Conservation (phyloP, 75 land plant genomes). For the Cunninghamia lanceolata region DNA sequence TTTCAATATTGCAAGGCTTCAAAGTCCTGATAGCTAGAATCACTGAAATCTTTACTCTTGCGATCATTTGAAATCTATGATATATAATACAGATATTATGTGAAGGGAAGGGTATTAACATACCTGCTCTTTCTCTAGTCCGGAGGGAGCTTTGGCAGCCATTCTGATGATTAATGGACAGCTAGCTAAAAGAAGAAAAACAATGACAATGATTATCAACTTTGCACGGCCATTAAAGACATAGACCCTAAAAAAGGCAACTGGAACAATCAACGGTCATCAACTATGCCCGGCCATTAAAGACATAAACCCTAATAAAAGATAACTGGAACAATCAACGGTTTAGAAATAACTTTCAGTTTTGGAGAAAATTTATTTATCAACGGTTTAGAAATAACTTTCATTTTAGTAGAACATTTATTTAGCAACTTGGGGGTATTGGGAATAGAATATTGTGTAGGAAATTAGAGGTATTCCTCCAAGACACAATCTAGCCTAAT, state of each 20-base stretch:
- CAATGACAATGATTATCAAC: background rate
- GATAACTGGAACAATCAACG: too few species aligned
- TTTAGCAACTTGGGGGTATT: too few species aligned
- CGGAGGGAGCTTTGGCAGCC: background rate
- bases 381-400: too few species aligned
- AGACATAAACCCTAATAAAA: too few species aligned
- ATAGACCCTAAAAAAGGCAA: background rate
- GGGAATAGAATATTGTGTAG: too few species aligned
- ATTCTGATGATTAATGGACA: background rate
- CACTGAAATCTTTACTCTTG: background rate
- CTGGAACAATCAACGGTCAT: background rate
- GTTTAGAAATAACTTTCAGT: too few species aligned
- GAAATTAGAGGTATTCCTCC: too few species aligned
- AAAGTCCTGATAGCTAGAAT: background rate
- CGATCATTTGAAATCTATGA: background rate
- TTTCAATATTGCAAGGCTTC: background rate
- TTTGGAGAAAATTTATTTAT: too few species aligned
- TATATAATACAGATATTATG: too few species aligned
- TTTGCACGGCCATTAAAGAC: background rate
- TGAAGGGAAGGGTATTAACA: background rate
- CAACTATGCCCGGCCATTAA: too few species aligned
- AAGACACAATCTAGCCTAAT: too few species aligned
- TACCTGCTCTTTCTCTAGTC: conserved; percentile 8
- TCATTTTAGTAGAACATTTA: too few species aligned
- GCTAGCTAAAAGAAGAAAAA: background rate